A percentile compares a stretch with the other conserved stretches of the same genome.
phyloP scores from a whole-genome alignment of 1,139 yeast genomes.

The Candida sp. region DNA sequence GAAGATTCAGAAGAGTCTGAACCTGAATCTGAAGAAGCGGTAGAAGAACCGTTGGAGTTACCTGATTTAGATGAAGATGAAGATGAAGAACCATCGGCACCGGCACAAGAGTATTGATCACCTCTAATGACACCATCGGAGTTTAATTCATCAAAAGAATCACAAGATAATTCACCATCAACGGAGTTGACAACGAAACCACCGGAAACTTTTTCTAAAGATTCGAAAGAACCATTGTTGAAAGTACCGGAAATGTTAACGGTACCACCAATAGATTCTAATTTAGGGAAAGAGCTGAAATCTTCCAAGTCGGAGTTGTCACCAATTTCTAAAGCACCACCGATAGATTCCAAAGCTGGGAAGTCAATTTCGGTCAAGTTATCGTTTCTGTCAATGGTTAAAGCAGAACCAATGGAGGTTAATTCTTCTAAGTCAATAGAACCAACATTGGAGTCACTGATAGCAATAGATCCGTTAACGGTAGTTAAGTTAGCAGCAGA shows the following conservation, averaged over 20 bases:
- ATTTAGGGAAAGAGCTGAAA: constrained; percentile 71
- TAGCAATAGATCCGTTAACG: constrained; percentile 79
- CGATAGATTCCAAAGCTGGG: constrained; percentile 64
- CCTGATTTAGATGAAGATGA: constrained; percentile 43
- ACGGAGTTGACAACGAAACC: constrained; percentile 79
- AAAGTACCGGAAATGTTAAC: constrained; percentile 77
- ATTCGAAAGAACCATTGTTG: constrained; percentile 70
- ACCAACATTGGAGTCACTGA: constrained; percentile 62
- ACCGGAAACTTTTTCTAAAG: constrained; percentile 80
- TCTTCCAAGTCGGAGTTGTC: constrained; percentile 72
- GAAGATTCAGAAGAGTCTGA: constrained; percentile 21
- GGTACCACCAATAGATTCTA: constrained; percentile 84
- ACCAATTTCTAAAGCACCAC: constrained; percentile 86
- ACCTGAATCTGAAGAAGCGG: constrained; percentile 23
- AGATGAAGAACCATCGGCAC: constrained; percentile 48
- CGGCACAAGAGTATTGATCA: constrained; percentile 82
- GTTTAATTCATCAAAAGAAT: constrained; percentile 64
- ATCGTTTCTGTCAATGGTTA: constrained; percentile 71
- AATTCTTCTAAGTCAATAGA: constrained; percentile 56
- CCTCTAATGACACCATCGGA: constrained; percentile 81
- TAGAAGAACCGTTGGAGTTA: constrained; percentile 20
- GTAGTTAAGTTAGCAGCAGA: constrained; percentile 64
- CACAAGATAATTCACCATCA: constrained; percentile 77
- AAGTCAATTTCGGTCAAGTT: constrained; percentile 69
- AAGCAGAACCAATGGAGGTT: constrained; percentile 70